Conservation (phyloP, 306 rosid genomes). For the Calophaca sinica region DNA sequence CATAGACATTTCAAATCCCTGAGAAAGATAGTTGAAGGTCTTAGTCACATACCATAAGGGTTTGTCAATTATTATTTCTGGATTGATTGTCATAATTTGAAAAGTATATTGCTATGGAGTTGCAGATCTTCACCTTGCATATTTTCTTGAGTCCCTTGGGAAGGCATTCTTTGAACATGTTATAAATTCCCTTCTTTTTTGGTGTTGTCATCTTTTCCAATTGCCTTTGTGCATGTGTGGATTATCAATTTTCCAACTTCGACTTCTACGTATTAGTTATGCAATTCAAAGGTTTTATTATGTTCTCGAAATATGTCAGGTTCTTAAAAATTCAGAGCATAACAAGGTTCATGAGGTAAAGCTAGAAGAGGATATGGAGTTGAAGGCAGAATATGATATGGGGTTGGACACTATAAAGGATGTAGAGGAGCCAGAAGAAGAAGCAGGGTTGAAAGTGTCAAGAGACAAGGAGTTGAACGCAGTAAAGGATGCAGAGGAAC, state of each 20-base stretch:
- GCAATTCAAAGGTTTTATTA: slow-evolving; percentile 9
- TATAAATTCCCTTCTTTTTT: slow-evolving; percentile 21
- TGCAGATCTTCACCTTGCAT: slow-evolving; percentile 19
- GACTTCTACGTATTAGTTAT: slow-evolving; percentile 14
- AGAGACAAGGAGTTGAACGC: slow-evolving; percentile 41
- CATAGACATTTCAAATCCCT: slow-evolving; percentile 41
- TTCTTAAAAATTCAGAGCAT: slow-evolving; percentile 48
- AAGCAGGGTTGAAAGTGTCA: slow-evolving; percentile 35
- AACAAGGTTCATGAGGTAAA: slow-evolving; percentile 46
- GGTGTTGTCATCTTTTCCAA: slow-evolving; percentile 9
- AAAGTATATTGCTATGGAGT: slow-evolving; percentile 14
- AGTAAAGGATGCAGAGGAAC: slow-evolving; percentile 45
- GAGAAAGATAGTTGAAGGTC: slow-evolving; percentile 37
- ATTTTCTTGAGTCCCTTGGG: slow-evolving; percentile 25
- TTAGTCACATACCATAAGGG: slow-evolving; percentile 20
- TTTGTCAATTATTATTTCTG: slow-evolving; percentile 24
- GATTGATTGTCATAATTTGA: slow-evolving; percentile 33
- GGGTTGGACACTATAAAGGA: slow-evolving; percentile 44
- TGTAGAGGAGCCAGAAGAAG: slow-evolving; percentile 47
- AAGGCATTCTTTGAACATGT: slow-evolving; percentile 28
- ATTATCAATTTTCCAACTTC: slow-evolving; percentile 14
- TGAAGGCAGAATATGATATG: slow-evolving; percentile 45
- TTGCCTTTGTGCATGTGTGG: slow-evolving; percentile 22
- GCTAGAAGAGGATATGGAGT: slow-evolving; percentile 45
- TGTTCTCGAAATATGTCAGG: slow-evolving; percentile 47